Percentiles rank a stretch among this genome's conserved stretches.
phyloP scores from a whole-genome alignment of 768 basidiomycete genomes.

The Xerocomellus chrysenteron region DNA sequence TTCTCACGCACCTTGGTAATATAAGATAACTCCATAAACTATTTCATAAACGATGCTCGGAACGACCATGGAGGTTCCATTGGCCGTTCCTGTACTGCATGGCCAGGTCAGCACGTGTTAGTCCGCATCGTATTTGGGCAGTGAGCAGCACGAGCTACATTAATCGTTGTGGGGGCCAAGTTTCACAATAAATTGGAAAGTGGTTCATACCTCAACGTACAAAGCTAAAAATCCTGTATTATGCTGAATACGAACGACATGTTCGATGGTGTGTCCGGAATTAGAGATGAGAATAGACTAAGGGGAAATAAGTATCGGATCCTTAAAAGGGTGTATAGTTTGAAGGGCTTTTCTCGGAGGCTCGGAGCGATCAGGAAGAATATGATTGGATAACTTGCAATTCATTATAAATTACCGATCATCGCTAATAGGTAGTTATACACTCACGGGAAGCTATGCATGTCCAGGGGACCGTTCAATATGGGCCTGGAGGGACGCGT shows the following conservation, averaged over 20 bases:
- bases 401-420: neutral
- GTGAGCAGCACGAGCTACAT: neutral
- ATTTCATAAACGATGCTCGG: neutral
- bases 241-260: neutral
- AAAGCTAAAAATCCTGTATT: neutral
- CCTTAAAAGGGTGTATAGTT: neutral
- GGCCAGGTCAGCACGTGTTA: neutral
- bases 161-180: neutral
- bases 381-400: neutral
- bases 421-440: neutral
- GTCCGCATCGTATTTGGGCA: neutral
- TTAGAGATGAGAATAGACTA: neutral
- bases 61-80: neutral
- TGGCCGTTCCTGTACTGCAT: neutral
- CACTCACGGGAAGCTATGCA: neutral
- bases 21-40: no score
- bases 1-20: no score
- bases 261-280: neutral
- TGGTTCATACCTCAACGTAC: constrained; percentile 11
- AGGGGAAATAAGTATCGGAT: neutral
- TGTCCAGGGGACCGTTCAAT: neutral
- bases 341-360: neutral
- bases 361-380: neutral
- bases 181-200: neutral
- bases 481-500: neutral